Evolutionary conservation across 164 flowering plant species (phyloP).

Genomic region (Stephania japonica): DNA sequence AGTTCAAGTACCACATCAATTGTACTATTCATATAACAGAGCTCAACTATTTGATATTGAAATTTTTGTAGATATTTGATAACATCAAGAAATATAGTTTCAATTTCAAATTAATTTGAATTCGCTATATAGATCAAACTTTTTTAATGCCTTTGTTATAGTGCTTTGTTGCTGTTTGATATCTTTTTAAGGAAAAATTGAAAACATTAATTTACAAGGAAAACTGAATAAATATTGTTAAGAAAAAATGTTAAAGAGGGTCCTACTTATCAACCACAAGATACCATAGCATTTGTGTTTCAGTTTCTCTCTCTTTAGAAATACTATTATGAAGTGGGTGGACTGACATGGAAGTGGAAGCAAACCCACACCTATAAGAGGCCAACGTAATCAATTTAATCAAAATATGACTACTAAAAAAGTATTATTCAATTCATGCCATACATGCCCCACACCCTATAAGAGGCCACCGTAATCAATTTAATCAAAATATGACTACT

Average conservation of each 20-base stretch:
- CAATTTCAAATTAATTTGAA: too few relatives aligned
- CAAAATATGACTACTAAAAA: neutral
- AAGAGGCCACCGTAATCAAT: neutral
- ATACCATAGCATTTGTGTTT: neutral
- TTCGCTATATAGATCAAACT: too few relatives aligned
- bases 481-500: neutral
- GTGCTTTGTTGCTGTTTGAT: too few relatives aligned
- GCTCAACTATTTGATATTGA: too few relatives aligned
- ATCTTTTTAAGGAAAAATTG: too few relatives aligned
- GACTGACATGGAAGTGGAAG: neutral
- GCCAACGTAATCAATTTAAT: neutral
- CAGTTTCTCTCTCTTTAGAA: neutral
- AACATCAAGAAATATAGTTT: too few relatives aligned
- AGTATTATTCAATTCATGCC: neutral
- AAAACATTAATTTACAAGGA: too few relatives aligned
- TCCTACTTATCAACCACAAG: neutral
- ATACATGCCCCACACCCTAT: neutral
- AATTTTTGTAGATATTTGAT: too few relatives aligned
- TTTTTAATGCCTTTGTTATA: too few relatives aligned
- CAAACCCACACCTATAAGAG: neutral
- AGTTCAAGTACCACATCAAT: too few relatives aligned
- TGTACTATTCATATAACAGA: too few relatives aligned
- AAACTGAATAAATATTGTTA: neutral
- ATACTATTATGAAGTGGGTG: neutral
- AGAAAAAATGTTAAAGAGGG: neutral